Evolutionary conservation across 2,329 filamentous ascomycete genomes (phyloP).

Genomic region (Alternaria infectoria): DNA sequence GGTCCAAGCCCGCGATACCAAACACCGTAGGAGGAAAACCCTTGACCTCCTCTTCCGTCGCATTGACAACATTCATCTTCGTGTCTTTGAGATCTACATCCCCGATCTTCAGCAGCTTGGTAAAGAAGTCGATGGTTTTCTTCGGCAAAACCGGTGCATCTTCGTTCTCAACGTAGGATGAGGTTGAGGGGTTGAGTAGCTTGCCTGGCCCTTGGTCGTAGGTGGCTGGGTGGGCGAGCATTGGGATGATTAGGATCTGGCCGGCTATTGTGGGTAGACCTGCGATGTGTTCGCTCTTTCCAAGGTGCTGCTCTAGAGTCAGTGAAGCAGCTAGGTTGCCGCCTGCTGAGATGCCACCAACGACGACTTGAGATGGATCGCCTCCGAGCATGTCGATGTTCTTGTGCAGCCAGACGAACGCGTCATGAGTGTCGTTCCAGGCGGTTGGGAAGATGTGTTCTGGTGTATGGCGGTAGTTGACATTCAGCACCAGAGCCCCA

Average conservation of each 20-base stretch:
- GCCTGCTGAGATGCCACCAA: slow-evolving; percentile 60
- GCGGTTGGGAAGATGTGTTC: slow-evolving; percentile 60
- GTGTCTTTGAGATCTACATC: slow-evolving; percentile 38
- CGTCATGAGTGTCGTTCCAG: slow-evolving; percentile 62
- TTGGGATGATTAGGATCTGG: slow-evolving; percentile 51
- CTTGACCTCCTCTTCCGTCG: slow-evolving; percentile 48
- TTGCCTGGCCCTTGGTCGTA: slow-evolving; percentile 49
- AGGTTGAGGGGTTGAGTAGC: slow-evolving; percentile 52
- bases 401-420: slow-evolving; percentile 61
- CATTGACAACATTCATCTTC: slow-evolving; percentile 40
- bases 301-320: slow-evolving; percentile 53
- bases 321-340: slow-evolving; percentile 58
- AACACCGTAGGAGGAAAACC: slow-evolving; percentile 56
- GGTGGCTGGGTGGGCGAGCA: slow-evolving; percentile 47
- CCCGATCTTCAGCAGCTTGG: slow-evolving; percentile 22
- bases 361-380: slow-evolving; percentile 53
- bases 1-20: slow-evolving; percentile 58
- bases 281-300: slow-evolving; percentile 39
- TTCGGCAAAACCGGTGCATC: slow-evolving; percentile 57
- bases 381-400: slow-evolving; percentile 50
- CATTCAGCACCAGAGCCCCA: slow-evolving; percentile 57
- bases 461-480: slow-evolving; percentile 67
- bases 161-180: slow-evolving; percentile 51
- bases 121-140: slow-evolving; percentile 46
- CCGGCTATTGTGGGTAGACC: slow-evolving; percentile 52